Conservation (phyloP, 345 rosid genomes). For the Salix viminalis region DNA sequence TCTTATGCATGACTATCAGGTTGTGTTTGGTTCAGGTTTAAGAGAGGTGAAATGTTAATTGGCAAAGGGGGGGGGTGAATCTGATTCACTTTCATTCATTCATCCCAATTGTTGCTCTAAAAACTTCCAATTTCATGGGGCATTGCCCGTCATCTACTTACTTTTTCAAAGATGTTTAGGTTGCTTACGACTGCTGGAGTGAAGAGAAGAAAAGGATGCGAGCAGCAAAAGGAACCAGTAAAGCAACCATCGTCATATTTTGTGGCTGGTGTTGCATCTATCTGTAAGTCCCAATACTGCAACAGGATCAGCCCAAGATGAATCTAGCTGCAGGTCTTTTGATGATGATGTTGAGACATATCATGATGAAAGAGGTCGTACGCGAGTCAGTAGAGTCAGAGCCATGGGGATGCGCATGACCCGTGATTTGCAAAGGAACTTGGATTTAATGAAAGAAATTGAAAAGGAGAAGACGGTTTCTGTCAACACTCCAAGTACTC, state of each 20-base stretch:
- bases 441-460: slow-evolving; percentile 84
- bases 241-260: slow-evolving; percentile 33
- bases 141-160: not conserved
- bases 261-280: slow-evolving; percentile 21
- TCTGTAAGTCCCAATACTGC: slow-evolving; percentile 40
- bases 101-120: not conserved
- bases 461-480: slow-evolving; percentile 41
- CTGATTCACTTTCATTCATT: not conserved
- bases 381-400: slow-evolving; percentile 66
- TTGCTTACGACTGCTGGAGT: slow-evolving; percentile 52
- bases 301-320: slow-evolving; percentile 33
- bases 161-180: slow-evolving; percentile 36
- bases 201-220: slow-evolving; percentile 38
- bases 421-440: slow-evolving; percentile 89
- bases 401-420: slow-evolving; percentile 97
- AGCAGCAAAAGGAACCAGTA: slow-evolving; percentile 26
- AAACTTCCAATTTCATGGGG: not conserved
- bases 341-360: slow-evolving; percentile 73
- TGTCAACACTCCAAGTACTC: slow-evolving; percentile 14
- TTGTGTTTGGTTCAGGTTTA: too few species aligned
- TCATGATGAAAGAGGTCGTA: slow-evolving; percentile 72
- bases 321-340: slow-evolving; percentile 28
- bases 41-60: not conserved
- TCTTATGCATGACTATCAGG: not conserved
- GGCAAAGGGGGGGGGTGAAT: not conserved